Evolutionary conservation across 1,284 basidiomycete genomes (phyloP).

Genomic region (Meripilus lineatus): DNA sequence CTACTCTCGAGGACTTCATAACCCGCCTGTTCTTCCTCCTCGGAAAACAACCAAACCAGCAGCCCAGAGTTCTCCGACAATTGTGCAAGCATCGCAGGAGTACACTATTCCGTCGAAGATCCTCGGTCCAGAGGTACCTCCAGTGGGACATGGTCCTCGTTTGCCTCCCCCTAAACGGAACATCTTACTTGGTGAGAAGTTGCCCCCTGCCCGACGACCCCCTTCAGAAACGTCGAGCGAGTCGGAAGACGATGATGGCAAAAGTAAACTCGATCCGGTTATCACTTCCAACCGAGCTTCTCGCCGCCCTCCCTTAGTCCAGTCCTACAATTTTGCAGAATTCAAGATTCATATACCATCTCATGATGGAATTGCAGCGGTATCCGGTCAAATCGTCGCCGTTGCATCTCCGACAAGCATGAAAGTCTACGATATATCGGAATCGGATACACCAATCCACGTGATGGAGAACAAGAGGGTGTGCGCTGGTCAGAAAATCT

Average conservation of each 20-base stretch:
- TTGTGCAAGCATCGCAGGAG: slow-evolving; percentile 1
- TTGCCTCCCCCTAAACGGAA: slow-evolving; percentile 70
- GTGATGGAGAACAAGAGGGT: slow-evolving; percentile 59
- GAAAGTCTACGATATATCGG: slow-evolving; percentile 56
- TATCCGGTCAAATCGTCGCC: slow-evolving; percentile 60
- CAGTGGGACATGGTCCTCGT: slow-evolving; percentile 37
- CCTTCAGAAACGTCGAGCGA: slow-evolving; percentile 48
- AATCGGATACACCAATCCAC: slow-evolving; percentile 43
- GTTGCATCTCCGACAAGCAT: slow-evolving; percentile 60
- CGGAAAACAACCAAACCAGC: slow-evolving; percentile 17
- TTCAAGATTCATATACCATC: slow-evolving; percentile 53
- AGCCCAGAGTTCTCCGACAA: slow-evolving; percentile 11
- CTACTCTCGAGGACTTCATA: slow-evolving; percentile 12
- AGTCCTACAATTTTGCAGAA: slow-evolving; percentile 40
- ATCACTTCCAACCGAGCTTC: slow-evolving; percentile 83
- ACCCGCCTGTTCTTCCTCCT: slow-evolving; percentile 28
- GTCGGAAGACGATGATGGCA: slow-evolving; percentile 28
- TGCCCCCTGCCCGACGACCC: slow-evolving; percentile 54
- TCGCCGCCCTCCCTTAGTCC: slow-evolving; percentile 61
- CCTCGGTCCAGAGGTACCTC: slow-evolving; percentile 10
- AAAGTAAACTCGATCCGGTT: slow-evolving; percentile 50
- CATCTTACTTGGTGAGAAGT: slow-evolving; percentile 61
- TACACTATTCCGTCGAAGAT: not conserved
- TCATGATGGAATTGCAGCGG: slow-evolving; percentile 49
- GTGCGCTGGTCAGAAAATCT: slow-evolving; percentile 45